Evolutionary conservation across 768 basidiomycete genomes (phyloP), one percentile per base, ranked within the genome.

Genomic region (Suillus tomentosus): DNA sequence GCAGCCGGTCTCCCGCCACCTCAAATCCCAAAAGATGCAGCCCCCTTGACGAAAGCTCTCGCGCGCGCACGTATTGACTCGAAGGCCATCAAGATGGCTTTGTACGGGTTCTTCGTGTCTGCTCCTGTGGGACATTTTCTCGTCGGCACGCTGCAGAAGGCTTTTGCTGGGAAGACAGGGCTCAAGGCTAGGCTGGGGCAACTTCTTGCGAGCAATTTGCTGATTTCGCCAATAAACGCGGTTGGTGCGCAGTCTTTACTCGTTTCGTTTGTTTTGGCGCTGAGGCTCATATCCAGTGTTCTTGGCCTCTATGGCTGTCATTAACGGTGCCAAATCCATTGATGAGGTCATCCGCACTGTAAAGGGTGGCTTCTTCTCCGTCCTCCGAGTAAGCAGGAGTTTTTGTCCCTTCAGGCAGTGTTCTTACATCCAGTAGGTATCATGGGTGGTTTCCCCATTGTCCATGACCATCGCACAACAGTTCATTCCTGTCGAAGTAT

Each of bases 21-120:
- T 53, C 76, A 75, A 45, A 78, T 84, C 9, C 66, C 82, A 40
- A 86, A 86, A 66, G 78, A 86, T 79, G 84, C 86, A 1, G 81
- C 89, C 3, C 66, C 79, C 27, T 70, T 86, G 66, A 69, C 81
- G 60, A 86, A 84, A 67, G 71, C 79, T 19, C 82, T 90, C 56
- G 86, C 84, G 5, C 79, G 76, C 55, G 78, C 79, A 6, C 87
- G 91, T 72, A 75, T 94, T 60, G 82, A 92, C 72, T 63, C 79
- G 65, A 90, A 87, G 69, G 91, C 94, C 8, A 62, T 91, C 69
- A 94, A 95, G 76, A 93, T 95, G 89, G 90, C 86, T 1, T 58
- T 89, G 24, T 95, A 94, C 72, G 94, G 94, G 65, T 87, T 91
- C 78, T 81, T 90, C 68, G 83, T 96, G 47, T 92, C 92, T 14